Evolutionary conservation across 352 stramenopile species (phyloP), one percentile per base, ranked within the genome.

Genomic region (Elongisporangium prolatum): DNA sequence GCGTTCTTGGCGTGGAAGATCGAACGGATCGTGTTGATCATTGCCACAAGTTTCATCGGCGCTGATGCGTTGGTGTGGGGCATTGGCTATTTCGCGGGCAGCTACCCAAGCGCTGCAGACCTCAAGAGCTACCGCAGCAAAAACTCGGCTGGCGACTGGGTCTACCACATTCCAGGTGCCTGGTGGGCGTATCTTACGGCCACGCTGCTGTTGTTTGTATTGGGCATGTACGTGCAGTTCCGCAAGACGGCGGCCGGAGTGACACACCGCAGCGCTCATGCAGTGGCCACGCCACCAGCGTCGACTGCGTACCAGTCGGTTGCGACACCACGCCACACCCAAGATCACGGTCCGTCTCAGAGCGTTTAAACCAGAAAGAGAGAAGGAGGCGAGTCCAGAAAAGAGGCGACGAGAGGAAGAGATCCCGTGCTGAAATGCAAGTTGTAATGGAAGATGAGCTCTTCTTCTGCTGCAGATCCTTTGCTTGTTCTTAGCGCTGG

Each of bases 141-240:
- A 21, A 54, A 52, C 17, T 34, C 20, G 2, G 38, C 68, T 0
- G 64, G 71, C 17, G 34, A 56, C 2, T 87, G 66, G 66, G 8
- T 77, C 18, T 82, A 81, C 54, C 57, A 65, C 11, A 68, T 93
- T 18, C 75, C 77, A 1, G 53, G 21, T 0, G 63, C 72, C 2
- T 93, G 84, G 84, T 93, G 80, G 80, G 64, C 40, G 2, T 91
- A 91, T 63, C 57, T 93, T 52, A 63, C 56, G 20, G 78, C 65
- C 0, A 80, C 79, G 17, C 16, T 87, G 20, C 16, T 75, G 16
- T 40, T 87, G n/a, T 86, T 79, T 18, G 22, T 75, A 16, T 8
- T 80, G 18, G 79, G 79, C 13, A 56, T 75, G n/a, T 61, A 56
- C 34, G 60, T 72, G 22, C 71, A 77, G 54, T 76, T 73, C 50